These are phyloP conservation scores for Lasiodiplodia sp. DNA, from an alignment of 2,329 filamentous ascomycete species.

Conservation along the genomic window DNA sequence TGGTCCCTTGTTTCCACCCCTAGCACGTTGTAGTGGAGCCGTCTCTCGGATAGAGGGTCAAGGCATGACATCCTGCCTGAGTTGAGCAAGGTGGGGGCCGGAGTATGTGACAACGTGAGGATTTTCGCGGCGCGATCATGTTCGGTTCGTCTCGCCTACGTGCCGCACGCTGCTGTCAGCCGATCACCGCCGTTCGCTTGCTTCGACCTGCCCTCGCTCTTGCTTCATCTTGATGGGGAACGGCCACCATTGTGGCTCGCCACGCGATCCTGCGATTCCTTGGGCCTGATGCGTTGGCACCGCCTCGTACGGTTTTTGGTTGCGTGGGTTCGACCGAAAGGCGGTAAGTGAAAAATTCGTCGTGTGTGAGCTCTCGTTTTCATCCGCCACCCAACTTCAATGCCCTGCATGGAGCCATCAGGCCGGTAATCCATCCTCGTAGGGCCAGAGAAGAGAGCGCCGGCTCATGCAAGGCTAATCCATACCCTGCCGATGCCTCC, in stretches of 20 bases:
- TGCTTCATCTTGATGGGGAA: neutral
- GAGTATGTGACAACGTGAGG: neutral
- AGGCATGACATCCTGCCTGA: neutral
- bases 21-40: neutral
- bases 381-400: neutral
- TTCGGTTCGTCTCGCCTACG: constrained; percentile 20
- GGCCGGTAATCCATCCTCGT: neutral
- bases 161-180: constrained; percentile 3
- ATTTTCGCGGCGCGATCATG: constrained; percentile 10
- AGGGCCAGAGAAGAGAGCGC: neutral
- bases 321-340: constrained; percentile 1
- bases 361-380: neutral
- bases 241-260: neutral
- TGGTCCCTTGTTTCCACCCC: neutral
- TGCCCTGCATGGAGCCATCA: constrained; percentile 15
- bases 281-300: constrained; percentile 9
- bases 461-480: constrained; percentile 12
- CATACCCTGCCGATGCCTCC: neutral
- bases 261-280: neutral
- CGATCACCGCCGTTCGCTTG: constrained; percentile 10
- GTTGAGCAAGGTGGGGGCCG: constrained; percentile 2
- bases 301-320: neutral
- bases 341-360: constrained; percentile 11
- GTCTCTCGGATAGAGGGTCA: neutral
- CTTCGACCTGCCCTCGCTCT: neutral